Conservation (phyloP, 2,329 filamentous ascomycete species). For the Venturia aucupariae region DNA sequence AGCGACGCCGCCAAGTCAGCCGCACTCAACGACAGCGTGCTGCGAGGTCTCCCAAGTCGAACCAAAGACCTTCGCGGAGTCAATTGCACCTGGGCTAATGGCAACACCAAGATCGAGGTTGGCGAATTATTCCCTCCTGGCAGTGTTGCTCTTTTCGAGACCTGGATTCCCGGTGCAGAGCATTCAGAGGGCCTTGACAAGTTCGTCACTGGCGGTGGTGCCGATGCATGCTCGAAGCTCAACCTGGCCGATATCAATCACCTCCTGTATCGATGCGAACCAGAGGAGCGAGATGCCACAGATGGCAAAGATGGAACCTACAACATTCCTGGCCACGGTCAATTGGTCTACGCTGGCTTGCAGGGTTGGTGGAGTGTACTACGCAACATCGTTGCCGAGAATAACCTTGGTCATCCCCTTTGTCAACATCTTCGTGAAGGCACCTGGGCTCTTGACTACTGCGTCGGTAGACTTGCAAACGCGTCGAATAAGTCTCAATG, state of each 20-base stretch:
- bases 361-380: constrained; percentile 97
- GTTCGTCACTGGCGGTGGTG: constrained; percentile 74
- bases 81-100: constrained; percentile 58
- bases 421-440: constrained; percentile 89
- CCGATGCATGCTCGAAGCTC: constrained; percentile 65
- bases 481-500: constrained; percentile 57
- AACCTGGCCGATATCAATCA: constrained; percentile 82
- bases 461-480: constrained; percentile 65
- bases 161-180: constrained; percentile 83
- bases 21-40: constrained; percentile 58
- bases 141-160: constrained; percentile 91
- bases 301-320: constrained; percentile 79
- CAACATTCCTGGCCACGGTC: constrained; percentile 71
- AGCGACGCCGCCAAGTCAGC: constrained; percentile 57
- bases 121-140: constrained; percentile 82
- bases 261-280: constrained; percentile 80
- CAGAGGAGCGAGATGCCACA: constrained; percentile 76
- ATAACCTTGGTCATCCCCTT: constrained; percentile 85
- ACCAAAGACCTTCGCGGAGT: constrained; percentile 68
- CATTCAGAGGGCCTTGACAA: constrained; percentile 75
- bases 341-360: constrained; percentile 88
- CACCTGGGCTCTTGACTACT: constrained; percentile 87
- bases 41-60: constrained; percentile 77
- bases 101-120: constrained; percentile 71
- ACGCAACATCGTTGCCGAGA: constrained; percentile 73